phyloP scores from a whole-genome alignment of 1,139 yeast species.

The Pichia sp. region DNA sequence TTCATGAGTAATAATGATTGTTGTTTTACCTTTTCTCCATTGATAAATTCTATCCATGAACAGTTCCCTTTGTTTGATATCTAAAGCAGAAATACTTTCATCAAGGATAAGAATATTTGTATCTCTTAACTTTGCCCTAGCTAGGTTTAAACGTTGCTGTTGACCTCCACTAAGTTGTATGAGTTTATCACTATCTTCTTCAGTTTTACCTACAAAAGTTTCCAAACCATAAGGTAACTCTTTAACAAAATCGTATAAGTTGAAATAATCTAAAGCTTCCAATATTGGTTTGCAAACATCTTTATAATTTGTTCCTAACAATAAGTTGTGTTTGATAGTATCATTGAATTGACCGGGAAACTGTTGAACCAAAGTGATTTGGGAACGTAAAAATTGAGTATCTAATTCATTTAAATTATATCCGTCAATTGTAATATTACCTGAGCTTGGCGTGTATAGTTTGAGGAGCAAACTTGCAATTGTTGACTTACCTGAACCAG shows the following conservation, averaged over 20 bases:
- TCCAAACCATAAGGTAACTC: conserved; percentile 48
- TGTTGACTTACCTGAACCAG: conserved; percentile 93
- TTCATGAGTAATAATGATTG: conserved; percentile 79
- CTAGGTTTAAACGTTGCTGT: conserved; percentile 71
- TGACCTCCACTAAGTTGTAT: conserved; percentile 83
- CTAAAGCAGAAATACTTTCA: conserved; percentile 81
- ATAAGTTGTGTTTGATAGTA: conserved; percentile 56
- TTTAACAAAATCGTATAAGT: conserved; percentile 40
- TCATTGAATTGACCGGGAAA: conserved; percentile 57
- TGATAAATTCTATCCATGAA: conserved; percentile 43
- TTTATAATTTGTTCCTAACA: conserved; percentile 33
- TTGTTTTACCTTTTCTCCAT: conserved; percentile 66
- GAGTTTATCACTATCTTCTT: conserved; percentile 11
- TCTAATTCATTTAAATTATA: conserved; percentile 37
- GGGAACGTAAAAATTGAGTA: conserved; percentile 48
- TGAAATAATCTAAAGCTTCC: conserved; percentile 47
- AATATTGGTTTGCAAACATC: conserved; percentile 8
- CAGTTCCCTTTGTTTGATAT: conserved; percentile 37
- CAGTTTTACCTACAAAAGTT: conserved; percentile 36
- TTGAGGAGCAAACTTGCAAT: conserved; percentile 54
- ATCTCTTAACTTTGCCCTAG: conserved; percentile 70
- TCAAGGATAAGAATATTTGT: conserved; percentile 73
- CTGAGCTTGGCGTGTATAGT: conserved; percentile 41
- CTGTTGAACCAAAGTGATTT: conserved; percentile 70
- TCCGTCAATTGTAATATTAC: conserved; percentile 52